Percentiles rank a stretch among this genome's conserved stretches.
Evolutionary conservation across 257 asterid species (phyloP).

Genomic region (Orobanche coerulescens): DNA sequence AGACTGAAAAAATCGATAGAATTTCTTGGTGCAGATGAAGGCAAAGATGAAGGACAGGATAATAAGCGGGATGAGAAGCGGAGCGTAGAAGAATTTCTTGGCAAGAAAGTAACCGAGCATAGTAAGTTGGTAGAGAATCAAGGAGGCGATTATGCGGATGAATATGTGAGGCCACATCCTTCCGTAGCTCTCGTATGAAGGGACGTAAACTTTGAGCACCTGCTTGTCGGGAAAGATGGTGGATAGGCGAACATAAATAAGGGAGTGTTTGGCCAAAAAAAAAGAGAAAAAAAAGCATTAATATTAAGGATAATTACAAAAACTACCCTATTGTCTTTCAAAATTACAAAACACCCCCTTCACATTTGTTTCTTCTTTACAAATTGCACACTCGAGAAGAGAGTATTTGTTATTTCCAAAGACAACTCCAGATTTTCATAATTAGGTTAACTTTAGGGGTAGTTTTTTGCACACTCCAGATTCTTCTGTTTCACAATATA

Average conservation of each 20-base stretch:
- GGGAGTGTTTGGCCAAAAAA: background rate
- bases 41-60: constrained; percentile 41
- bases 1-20: constrained; percentile 49
- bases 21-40: constrained; percentile 42
- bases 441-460: no score
- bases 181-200: constrained; percentile 74
- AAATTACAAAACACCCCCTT: no score
- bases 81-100: constrained; percentile 40
- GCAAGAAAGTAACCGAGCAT: constrained; percentile 67
- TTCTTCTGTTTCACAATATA: no score
- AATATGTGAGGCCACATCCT: constrained; percentile 87
- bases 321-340: no score
- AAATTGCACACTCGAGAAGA: no score
- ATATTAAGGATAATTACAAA: no score
- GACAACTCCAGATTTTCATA: no score
- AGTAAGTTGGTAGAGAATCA: constrained; percentile 61
- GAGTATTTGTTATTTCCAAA: no score
- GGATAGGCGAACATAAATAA: background rate
- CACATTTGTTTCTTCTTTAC: no score
- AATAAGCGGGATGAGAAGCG: constrained; percentile 53
- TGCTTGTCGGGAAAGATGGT: constrained; percentile 18
- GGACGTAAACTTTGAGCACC: constrained; percentile 84
- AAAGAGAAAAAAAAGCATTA: no score
- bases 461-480: no score
- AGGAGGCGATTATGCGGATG: constrained; percentile 50